Evolutionary conservation across 305 asterid species (phyloP).

Genomic region (Solanum hybrid): DNA sequence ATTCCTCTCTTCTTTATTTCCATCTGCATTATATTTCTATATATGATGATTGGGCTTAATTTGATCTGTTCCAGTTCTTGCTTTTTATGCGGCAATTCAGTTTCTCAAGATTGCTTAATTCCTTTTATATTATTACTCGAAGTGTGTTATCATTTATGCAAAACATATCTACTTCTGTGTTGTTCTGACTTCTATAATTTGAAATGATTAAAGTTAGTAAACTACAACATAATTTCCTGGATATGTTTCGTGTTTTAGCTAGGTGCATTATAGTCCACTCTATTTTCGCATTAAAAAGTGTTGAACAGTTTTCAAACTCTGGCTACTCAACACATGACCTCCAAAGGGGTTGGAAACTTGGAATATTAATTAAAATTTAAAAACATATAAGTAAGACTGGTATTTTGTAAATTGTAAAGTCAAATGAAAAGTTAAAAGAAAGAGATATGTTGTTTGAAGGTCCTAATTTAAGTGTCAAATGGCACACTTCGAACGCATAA

Average conservation of each 20-base stretch:
- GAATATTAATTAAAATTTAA: not conserved
- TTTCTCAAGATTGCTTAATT: not conserved
- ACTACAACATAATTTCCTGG: not conserved
- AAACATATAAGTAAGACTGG: not conserved
- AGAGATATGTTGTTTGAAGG: conserved; percentile 15
- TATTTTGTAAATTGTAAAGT: not conserved
- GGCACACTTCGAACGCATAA: not conserved
- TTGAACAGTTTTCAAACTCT: not conserved
- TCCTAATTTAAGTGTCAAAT: not conserved
- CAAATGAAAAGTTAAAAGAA: not conserved
- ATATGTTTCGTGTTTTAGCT: not conserved
- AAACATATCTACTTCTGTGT: not conserved
- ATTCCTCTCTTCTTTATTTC: conserved; percentile 4
- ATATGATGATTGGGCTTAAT: too few species aligned
- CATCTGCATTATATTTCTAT: not conserved
- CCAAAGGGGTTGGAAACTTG: not conserved
- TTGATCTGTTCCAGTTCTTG: not conserved
- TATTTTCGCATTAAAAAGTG: not conserved
- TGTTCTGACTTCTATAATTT: not conserved
- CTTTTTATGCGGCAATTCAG: not conserved
- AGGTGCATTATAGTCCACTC: not conserved
- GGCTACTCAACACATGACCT: not conserved
- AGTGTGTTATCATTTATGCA: not conserved
- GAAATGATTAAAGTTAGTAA: not conserved
- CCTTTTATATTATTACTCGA: not conserved